phyloP scores from a whole-genome alignment of 768 basidiomycete species.

The Auricularia sp. region DNA sequence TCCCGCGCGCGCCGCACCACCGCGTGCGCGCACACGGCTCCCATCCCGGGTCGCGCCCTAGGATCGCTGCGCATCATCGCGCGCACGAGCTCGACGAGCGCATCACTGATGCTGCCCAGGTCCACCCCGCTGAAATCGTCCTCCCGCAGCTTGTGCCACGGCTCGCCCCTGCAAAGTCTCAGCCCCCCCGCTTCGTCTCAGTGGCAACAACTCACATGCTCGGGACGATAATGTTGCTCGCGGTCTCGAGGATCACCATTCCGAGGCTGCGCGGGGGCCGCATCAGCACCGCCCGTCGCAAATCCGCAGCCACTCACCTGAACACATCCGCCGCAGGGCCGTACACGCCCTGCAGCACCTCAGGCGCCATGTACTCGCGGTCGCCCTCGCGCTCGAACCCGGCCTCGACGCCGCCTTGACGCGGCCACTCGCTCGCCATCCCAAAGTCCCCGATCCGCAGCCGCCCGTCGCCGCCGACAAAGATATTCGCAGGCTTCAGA shows the following conservation, averaged over 20 bases:
- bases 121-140: conserved; percentile 88
- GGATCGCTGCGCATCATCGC: conserved; percentile 74
- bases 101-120: conserved; percentile 34
- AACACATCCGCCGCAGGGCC: conserved; percentile 94
- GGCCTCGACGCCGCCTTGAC: conserved; percentile 30
- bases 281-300: neutral
- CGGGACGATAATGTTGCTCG: conserved; percentile 92
- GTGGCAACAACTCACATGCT: conserved; percentile 64
- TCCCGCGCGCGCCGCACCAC: conserved; percentile 53
- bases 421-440: conserved; percentile 91
- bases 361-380: conserved; percentile 92
- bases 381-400: conserved; percentile 92
- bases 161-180: conserved; percentile 56
- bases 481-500: conserved; percentile 94
- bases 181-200: neutral
- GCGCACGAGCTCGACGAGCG: conserved; percentile 57
- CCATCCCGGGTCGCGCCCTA: conserved; percentile 42
- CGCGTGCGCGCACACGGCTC: conserved; percentile 48
- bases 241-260: conserved; percentile 90
- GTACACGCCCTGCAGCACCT: conserved; percentile 86
- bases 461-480: conserved; percentile 74
- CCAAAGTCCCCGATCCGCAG: conserved; percentile 99
- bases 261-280: conserved; percentile 56
- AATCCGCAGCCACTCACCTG: conserved; percentile 47
- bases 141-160: conserved; percentile 86